Evolutionary conservation across 306 rosid species (phyloP).

Genomic region (Vigna unguiculata): DNA sequence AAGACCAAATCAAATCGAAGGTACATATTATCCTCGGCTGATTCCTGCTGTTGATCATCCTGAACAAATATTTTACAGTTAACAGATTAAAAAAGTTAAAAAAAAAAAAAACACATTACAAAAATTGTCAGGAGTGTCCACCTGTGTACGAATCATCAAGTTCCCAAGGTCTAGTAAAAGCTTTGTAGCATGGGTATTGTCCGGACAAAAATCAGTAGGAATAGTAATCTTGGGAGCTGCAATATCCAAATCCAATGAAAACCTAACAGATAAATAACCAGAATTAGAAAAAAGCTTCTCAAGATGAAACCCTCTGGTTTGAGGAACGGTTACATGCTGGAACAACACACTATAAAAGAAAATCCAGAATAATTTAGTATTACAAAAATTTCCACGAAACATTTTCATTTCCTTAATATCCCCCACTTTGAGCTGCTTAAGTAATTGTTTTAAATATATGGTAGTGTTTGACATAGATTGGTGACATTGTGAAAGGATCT

Average conservation of each 20-base stretch:
- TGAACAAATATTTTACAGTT: slow-evolving; percentile 51
- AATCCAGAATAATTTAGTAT: not conserved
- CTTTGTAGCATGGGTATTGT: slow-evolving; percentile 74
- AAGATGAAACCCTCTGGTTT: slow-evolving; percentile 30
- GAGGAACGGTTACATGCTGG: not conserved
- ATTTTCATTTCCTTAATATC: not conserved
- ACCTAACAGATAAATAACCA: slow-evolving; percentile 62
- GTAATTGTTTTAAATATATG: not conserved
- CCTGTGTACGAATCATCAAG: slow-evolving; percentile 84
- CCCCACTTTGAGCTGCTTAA: not conserved
- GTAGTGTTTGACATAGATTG: no score
- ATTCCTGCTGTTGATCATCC: slow-evolving; percentile 68
- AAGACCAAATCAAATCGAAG: slow-evolving; percentile 84
- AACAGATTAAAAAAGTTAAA: slow-evolving; percentile 32
- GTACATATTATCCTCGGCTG: slow-evolving; percentile 79
- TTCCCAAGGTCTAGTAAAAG: slow-evolving; percentile 95
- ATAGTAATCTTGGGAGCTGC: slow-evolving; percentile 98
- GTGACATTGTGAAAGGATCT: no score
- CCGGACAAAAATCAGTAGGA: slow-evolving; percentile 89
- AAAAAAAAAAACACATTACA: slow-evolving; percentile 17
- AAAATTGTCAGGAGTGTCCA: slow-evolving; percentile 38
- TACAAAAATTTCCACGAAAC: no score
- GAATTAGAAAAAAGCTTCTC: slow-evolving; percentile 37
- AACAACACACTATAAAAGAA: slow-evolving; percentile 18
- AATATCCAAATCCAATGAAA: slow-evolving; percentile 91